Base-by-base conservation (phyloP, 2,329 filamentous ascomycete species). In the Sclerotinia minor region DNA sequence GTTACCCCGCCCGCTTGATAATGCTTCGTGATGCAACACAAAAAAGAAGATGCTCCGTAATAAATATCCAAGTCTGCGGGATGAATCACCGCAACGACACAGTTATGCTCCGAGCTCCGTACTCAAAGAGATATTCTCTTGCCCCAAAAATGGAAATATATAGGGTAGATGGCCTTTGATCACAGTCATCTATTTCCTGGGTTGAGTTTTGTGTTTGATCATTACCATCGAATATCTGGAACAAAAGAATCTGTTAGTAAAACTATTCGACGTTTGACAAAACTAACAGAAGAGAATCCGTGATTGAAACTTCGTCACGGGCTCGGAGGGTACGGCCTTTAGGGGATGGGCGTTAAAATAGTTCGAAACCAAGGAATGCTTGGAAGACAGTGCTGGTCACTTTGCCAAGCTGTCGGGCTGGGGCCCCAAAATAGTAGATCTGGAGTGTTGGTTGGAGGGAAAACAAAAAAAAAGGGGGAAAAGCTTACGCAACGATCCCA, bases 401-500 rank as follows among this genome's bases (percentile, higher is more conserved):
- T 21, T 44, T 41, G 61, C 49, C 24, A 63, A 50, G 59, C n/a
- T 63, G 15, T 57, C 35, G 35, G 54, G 54, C 35, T 57, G 24
- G 54, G 54, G n/a, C n/a, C n/a, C n/a, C n/a, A n/a, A n/a, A n/a
- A n/a, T n/a, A n/a, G n/a, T n/a, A n/a, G n/a, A n/a, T n/a, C n/a
- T n/a, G n/a, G n/a, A n/a, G n/a, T n/a, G n/a, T n/a, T n/a, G n/a
- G 41, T n/a, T n/a, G 41, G 17, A 21, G 26, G 54, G 53, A 50
- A 59, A 59, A 38, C 9, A 11, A 13, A 6, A 64, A 41, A 44
- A 29, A 63, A n/a, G 15, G 52, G 59, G 29, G 64, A 50, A 55
- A 44, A 45, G 38, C 84, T 78, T 79, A 88, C 84, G 80, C 78
- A 61, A 87, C 80, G 63, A 88, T 87, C 54, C 85, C 86, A 35